These are phyloP conservation scores for Pseudozyma tsukubaensis DNA, from an alignment of 1,284 basidiomycete genomes.

Conservation along the genomic window DNA sequence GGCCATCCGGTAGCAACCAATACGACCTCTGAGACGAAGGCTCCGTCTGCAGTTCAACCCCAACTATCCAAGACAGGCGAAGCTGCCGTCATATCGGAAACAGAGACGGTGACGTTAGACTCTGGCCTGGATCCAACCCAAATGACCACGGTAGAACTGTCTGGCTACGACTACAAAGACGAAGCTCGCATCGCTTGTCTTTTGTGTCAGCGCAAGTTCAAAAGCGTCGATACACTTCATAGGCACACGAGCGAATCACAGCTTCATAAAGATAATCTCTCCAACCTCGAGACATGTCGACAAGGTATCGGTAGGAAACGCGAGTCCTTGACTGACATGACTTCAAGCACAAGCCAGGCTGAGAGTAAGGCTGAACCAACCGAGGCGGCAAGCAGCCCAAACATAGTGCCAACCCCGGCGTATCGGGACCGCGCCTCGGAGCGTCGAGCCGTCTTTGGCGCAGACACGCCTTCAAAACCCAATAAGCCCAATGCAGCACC, in stretches of 20 bases:
- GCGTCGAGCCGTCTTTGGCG: constrained; percentile 48
- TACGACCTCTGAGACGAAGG: no score
- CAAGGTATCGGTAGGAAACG: constrained; percentile 27
- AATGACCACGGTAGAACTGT: constrained; percentile 18
- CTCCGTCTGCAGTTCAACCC: no score
- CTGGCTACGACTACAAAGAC: constrained; percentile 39
- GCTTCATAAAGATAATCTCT: constrained; percentile 43
- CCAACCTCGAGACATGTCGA: constrained; percentile 23
- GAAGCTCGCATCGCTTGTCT: constrained; percentile 37
- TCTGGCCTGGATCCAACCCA: not conserved
- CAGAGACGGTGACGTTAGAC: not conserved
- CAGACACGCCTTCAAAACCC: constrained; percentile 18
- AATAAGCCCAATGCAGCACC: not conserved
- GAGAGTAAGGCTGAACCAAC: not conserved
- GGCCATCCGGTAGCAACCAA: no score
- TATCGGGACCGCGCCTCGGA: constrained; percentile 52
- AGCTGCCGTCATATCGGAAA: no score
- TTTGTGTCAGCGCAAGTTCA: constrained; percentile 53
- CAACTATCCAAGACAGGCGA: no score
- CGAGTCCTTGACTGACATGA: not conserved
- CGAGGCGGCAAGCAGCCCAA: not conserved
- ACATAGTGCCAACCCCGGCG: not conserved
- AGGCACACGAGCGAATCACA: constrained; percentile 36
- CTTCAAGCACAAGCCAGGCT: not conserved
- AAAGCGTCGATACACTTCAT: constrained; percentile 37